Evolutionary conservation across 257 asterid genomes (phyloP), one percentile per base, ranked within the genome.

Genomic region (Hygrophila difformis): DNA sequence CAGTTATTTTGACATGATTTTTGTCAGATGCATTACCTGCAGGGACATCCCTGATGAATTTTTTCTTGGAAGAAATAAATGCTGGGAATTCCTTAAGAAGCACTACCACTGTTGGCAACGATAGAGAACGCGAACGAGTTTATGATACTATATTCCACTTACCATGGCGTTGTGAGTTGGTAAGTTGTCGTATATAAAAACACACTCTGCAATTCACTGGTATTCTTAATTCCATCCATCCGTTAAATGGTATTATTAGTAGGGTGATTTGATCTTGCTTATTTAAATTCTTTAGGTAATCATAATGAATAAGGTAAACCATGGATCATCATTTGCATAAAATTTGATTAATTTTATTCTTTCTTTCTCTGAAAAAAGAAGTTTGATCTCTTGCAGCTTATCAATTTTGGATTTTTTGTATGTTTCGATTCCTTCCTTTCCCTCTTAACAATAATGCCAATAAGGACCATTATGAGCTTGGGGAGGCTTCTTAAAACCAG

Each of bases 131-230:
- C 24, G 89, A 86, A 61, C 83, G 95, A 60, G 95, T 91, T 44
- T 91, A 91, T 66, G 96, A 91, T 63, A 86, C 97, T 51, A 86
- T 91, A 64, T 86, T 91, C 65, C 92, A 73, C 58, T 66, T 83
- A 76, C 99, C 99, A 33, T 91, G 99, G 99, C 80, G 99, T 57
- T 80, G 94, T 64, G 99, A 91, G 74, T 84, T 86, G 93, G 99
- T 91, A 76, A 69, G 58, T 49, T 63, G 47, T n/a, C n/a, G n/a
- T n/a, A n/a, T n/a, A n/a, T n/a, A n/a, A n/a, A n/a, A n/a, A n/a
- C n/a, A n/a, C n/a, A n/a, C n/a, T n/a, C n/a, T n/a, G n/a, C n/a
- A n/a, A n/a, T n/a, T n/a, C n/a, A n/a, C n/a, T n/a, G n/a, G n/a
- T n/a, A n/a, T n/a, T n/a, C n/a, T n/a, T n/a, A n/a, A n/a, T n/a